A percentile compares a stretch with the other conserved stretches of the same genome.
These are phyloP conservation scores for Wickerhamiella dianesei DNA, from an alignment of 805 yeast genomes.

Conservation along the genomic window DNA sequence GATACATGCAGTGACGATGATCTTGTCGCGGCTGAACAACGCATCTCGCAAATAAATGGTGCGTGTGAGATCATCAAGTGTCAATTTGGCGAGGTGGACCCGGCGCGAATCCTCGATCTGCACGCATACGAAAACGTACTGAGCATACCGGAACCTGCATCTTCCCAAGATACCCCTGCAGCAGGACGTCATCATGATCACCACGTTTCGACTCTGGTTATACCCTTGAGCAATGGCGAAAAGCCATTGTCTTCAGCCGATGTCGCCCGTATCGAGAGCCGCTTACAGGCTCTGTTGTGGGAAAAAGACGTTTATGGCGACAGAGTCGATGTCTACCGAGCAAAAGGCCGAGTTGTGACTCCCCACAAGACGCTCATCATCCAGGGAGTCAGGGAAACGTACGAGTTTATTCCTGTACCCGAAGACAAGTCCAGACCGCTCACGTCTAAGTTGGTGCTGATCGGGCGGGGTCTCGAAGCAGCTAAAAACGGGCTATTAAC, in stretches of 20 bases:
- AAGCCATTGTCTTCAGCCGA: constrained; percentile 29
- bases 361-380: constrained; percentile 37
- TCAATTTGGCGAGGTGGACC: constrained; percentile 58
- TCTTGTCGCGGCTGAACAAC: constrained; percentile 25
- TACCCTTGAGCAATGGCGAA: constrained; percentile 27
- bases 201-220: constrained; percentile 37
- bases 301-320: constrained; percentile 36
- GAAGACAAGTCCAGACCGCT: constrained; percentile 1
- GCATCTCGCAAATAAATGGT: constrained; percentile 46
- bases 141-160: constrained; percentile 9
- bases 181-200: constrained; percentile 4
- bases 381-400: constrained; percentile 90
- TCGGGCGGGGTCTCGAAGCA: constrained; percentile 49
- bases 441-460: constrained; percentile 52
- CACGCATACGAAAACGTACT: constrained; percentile 44
- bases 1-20: constrained; percentile 34
- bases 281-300: constrained; percentile 64
- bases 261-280: constrained; percentile 35
- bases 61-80: constrained; percentile 57
- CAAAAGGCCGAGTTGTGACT: constrained; percentile 60
- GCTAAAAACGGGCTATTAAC: not conserved
- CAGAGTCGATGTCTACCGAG: constrained; percentile 58
- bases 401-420: constrained; percentile 50
- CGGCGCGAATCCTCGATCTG: constrained; percentile 55
- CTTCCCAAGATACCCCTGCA: constrained; percentile 4